Evolutionary conservation across 352 stramenopile species (phyloP).

Genomic region (Plasmopara muralis): DNA sequence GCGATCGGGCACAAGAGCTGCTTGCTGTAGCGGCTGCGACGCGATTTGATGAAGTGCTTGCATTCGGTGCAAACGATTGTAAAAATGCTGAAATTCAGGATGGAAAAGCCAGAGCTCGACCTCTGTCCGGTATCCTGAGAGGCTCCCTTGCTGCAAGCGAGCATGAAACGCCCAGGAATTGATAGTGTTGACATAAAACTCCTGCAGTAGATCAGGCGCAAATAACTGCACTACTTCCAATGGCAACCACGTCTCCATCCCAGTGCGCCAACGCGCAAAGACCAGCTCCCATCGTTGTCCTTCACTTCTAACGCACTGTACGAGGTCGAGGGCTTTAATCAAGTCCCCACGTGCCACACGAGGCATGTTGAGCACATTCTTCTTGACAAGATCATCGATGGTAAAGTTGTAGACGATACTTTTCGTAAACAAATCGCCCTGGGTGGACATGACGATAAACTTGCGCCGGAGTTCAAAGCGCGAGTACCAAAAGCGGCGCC

Average conservation of each 20-base stretch:
- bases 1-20: neutral
- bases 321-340: constrained; percentile 64
- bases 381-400: constrained; percentile 32
- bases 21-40: constrained; percentile 12
- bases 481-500: constrained; percentile 38
- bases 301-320: constrained; percentile 42
- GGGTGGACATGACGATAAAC: constrained; percentile 71
- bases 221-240: constrained; percentile 46
- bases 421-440: constrained; percentile 62
- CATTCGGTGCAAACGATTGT: constrained; percentile 31
- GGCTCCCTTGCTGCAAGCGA: constrained; percentile 35
- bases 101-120: constrained; percentile 73
- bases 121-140: constrained; percentile 42
- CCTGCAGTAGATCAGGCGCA: constrained; percentile 43
- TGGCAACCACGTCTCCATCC: constrained; percentile 59
- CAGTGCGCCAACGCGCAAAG: constrained; percentile 58
- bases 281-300: constrained; percentile 60
- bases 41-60: constrained; percentile 3
- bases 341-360: constrained; percentile 43
- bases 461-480: constrained; percentile 53
- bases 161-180: constrained; percentile 65
- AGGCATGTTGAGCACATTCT: constrained; percentile 50
- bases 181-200: constrained; percentile 72
- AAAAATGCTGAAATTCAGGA: constrained; percentile 57
- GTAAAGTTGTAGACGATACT: constrained; percentile 26